Percentiles rank a stretch among this genome's conserved stretches.
Conservation (phyloP, 2,329 filamentous ascomycete species). For the Fusarium nurragi region DNA sequence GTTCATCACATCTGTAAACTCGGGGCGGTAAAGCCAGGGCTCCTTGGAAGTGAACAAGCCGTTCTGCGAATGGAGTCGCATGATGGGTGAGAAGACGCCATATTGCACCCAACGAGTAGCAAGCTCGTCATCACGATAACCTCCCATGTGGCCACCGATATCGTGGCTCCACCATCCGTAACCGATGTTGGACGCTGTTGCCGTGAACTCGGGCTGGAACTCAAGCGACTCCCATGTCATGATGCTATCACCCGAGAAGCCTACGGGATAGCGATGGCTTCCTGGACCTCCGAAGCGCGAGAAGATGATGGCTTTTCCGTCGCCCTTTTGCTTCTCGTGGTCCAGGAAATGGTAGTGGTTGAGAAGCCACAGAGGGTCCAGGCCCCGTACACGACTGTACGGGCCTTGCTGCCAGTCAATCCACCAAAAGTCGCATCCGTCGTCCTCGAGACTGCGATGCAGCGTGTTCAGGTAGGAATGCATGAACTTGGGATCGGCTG, state of each 20-base stretch:
- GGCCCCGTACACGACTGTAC: slow-evolving; percentile 60
- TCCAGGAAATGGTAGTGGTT: slow-evolving; percentile 73
- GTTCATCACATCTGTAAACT: slow-evolving; percentile 58
- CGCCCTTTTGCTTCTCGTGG: slow-evolving; percentile 48
- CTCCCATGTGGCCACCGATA: slow-evolving; percentile 70
- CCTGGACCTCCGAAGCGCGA: slow-evolving; percentile 71
- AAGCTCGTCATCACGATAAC: slow-evolving; percentile 66
- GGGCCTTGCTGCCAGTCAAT: slow-evolving; percentile 73
- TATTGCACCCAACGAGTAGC: slow-evolving; percentile 69
- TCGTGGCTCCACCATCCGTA: slow-evolving; percentile 77
- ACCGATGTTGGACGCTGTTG: slow-evolving; percentile 72
- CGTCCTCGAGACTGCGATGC: slow-evolving; percentile 63
- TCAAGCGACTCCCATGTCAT: slow-evolving; percentile 68
- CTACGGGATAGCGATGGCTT: slow-evolving; percentile 70
- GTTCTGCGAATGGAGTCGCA: slow-evolving; percentile 68
- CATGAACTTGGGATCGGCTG: slow-evolving; percentile 62
- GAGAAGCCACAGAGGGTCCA: slow-evolving; percentile 71
- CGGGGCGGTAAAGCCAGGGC: slow-evolving; percentile 65
- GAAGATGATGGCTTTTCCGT: slow-evolving; percentile 60
- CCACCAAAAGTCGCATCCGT: slow-evolving; percentile 73
- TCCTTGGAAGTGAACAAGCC: slow-evolving; percentile 69
- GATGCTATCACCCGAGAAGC: slow-evolving; percentile 70
- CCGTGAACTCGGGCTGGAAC: slow-evolving; percentile 74
- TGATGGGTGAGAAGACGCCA: slow-evolving; percentile 68
- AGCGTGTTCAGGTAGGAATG: slow-evolving; percentile 68